Percentiles rank a stretch among this genome's conserved stretches.
Evolutionary conservation across 23 red algal species (phyloP).

Genomic region (Agarophyton chilense): DNA sequence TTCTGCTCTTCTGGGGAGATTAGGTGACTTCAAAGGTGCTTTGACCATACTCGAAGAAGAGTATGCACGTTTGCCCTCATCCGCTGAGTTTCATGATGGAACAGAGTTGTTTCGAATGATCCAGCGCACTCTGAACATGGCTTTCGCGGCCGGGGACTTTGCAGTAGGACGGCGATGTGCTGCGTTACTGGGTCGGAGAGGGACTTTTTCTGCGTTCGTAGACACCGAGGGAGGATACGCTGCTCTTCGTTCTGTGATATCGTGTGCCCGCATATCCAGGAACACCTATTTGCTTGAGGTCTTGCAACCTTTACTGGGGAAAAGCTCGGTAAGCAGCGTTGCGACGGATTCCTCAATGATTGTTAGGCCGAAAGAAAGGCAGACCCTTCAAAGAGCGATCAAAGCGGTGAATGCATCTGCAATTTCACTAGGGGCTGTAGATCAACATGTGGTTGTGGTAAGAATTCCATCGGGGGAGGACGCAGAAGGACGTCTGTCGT

Average conservation of each 20-base stretch:
- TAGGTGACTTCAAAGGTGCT: constrained; percentile 48
- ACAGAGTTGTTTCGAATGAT: constrained; percentile 55
- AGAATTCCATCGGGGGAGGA: background rate
- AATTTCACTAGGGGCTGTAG: constrained; percentile 31
- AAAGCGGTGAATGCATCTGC: constrained; percentile 22
- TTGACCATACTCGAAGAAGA: constrained; percentile 45
- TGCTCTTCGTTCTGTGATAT: constrained; percentile 43
- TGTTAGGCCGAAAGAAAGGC: constrained; percentile 4
- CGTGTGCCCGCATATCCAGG: background rate
- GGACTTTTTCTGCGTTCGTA: constrained; percentile 64
- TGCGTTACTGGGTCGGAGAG: constrained; percentile 33
- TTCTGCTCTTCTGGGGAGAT: constrained; percentile 38
- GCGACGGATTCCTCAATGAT: constrained; percentile 56
- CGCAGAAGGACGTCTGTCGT: background rate
- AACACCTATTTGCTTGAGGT: constrained; percentile 25
- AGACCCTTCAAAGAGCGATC: constrained; percentile 11
- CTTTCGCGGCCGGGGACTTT: constrained; percentile 54
- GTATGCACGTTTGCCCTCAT: constrained; percentile 20
- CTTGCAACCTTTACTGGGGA: constrained; percentile 20
- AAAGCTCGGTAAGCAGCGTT: constrained; percentile 51
- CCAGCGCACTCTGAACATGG: constrained; percentile 60
- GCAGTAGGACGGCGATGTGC: constrained; percentile 38
- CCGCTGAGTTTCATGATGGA: constrained; percentile 47
- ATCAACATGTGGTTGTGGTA: background rate
- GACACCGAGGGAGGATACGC: constrained; percentile 59